A percentile compares a stretch with the other conserved stretches of the same genome.
Evolutionary conservation across 257 asterid species (phyloP).

Genomic region (Rhazya stricta): DNA sequence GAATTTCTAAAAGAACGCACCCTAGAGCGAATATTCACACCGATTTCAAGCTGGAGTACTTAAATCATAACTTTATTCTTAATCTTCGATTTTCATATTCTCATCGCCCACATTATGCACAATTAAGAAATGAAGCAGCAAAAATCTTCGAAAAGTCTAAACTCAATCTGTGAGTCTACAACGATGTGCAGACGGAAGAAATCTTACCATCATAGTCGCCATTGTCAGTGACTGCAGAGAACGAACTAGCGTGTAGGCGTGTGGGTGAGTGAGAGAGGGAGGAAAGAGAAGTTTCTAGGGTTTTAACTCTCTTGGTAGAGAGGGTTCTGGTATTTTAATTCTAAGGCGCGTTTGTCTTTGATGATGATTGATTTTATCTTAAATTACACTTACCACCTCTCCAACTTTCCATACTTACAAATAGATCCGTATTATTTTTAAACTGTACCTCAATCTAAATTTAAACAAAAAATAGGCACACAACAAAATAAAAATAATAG

Average conservation of each 20-base stretch:
- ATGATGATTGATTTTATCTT: background rate
- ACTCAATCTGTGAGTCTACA: background rate
- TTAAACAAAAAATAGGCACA: no score
- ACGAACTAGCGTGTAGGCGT: background rate
- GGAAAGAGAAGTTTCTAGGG: conserved; percentile 11
- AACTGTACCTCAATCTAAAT: no score
- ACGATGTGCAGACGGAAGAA: background rate
- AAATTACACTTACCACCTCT: background rate
- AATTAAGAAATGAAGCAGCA: background rate
- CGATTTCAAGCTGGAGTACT: background rate
- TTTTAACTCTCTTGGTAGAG: conserved; percentile 10
- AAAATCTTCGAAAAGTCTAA: background rate
- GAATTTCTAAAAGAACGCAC: background rate
- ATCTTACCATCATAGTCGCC: conserved; percentile 32
- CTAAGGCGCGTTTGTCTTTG: background rate
- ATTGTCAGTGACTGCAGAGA: conserved; percentile 8
- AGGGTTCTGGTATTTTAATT: background rate
- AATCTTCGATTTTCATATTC: background rate
- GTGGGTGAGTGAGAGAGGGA: background rate
- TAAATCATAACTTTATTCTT: background rate
- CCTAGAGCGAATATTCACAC: no score
- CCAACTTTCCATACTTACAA: background rate
- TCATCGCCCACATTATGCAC: background rate
- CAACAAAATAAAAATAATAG: no score
- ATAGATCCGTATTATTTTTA: background rate